Evolutionary conservation across 129 eudicot genomes (phyloP), one percentile per base, ranked within the genome.

Genomic region (Tagetes erecta): DNA sequence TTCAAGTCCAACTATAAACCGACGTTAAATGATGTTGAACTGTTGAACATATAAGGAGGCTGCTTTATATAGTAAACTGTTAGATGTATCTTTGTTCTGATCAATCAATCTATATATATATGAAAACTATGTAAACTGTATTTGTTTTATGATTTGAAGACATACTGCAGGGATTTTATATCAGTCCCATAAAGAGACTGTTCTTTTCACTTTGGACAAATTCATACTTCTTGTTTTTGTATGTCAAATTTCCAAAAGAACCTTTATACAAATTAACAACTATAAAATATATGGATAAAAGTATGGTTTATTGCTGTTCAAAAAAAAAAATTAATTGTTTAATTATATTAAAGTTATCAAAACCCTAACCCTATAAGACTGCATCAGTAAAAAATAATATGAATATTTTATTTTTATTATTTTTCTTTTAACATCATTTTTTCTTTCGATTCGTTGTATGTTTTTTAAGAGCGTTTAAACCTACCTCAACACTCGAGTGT

Each of bases 131-230:
- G 64, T 57, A 1, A 35, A 60, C 20, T 60, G 66, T 4, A 12
- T 60, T 30, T 35, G 27, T 34, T 35, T 34, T 60, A 60, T 36
- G 66, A 36, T 62, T 44, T 35, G 8, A 8, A 36, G 12, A 62
- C 67, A 62, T 62, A 35, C 44, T 36, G 45, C 45, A 36, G 67
- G 45, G 30, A 5, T 62, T 33, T 36, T 38, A 35, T 36, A 62
- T 62, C 67, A 35, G n/a, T 62, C 30, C 45, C 6, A 62, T 36
- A 62, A 62, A 62, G 64, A 10, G 45, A 37, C 67, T 36, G 67
- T 62, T 62, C 13, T 62, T 62, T 62, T 12, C 67, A 62, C 67
- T 36, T 62, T 36, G 67, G 67, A 62, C 67, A 62, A 62, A 62
- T 37, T 2, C n/a, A 37, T 62, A 35, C 67, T 42, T 62, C 30